These are phyloP conservation scores for Suillus weaverae DNA, from an alignment of 768 basidiomycete species.

Conservation along the genomic window DNA sequence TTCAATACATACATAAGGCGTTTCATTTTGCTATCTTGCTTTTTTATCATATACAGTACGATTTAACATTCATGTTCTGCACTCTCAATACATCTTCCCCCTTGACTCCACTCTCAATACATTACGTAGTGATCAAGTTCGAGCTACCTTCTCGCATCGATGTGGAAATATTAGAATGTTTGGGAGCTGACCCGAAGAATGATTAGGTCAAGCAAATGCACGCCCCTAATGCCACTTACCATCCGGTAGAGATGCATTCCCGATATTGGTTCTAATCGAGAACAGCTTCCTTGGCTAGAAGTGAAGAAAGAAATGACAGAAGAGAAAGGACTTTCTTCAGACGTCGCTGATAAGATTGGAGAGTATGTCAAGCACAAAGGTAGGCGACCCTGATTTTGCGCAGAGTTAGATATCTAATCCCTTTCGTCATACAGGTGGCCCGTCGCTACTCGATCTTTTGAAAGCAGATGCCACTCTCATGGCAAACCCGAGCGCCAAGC, in stretches of 20 bases:
- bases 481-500: slow-evolving; percentile 71
- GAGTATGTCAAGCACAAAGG: slow-evolving; percentile 97
- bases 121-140: too few relatives aligned
- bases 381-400: slow-evolving; percentile 26
- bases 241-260: not conserved
- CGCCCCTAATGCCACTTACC: too few relatives aligned
- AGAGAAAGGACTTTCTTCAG: slow-evolving; percentile 85
- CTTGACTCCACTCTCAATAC: too few relatives aligned
- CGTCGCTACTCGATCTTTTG: slow-evolving; percentile 71
- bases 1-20: too few relatives aligned
- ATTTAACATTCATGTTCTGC: too few relatives aligned
- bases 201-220: too few relatives aligned
- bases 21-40: too few relatives aligned
- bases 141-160: too few relatives aligned
- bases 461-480: slow-evolving; percentile 61
- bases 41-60: too few relatives aligned
- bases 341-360: slow-evolving; percentile 89
- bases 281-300: slow-evolving; percentile 81
- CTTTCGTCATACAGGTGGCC: slow-evolving; percentile 55
- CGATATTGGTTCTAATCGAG: not conserved
- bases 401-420: not conserved
- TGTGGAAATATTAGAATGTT: too few relatives aligned
- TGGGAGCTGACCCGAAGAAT: too few relatives aligned
- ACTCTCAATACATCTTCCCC: too few relatives aligned
- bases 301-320: slow-evolving; percentile 96